These are phyloP conservation scores for Yamadazyma pseudoaaseri DNA, from an alignment of 1,139 yeast species.

Conservation along the genomic window DNA sequence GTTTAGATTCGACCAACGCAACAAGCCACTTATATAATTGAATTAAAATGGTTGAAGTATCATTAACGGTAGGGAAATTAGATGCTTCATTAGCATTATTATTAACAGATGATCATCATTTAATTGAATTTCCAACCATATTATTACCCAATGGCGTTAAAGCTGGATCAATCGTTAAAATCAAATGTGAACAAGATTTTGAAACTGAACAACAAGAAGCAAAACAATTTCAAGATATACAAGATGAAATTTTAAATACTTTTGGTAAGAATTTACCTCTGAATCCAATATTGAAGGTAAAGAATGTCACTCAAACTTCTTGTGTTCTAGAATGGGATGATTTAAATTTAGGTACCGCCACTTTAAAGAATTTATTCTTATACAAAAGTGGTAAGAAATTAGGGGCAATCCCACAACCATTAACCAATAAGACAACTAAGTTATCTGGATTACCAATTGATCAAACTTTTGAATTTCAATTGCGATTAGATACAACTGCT, in stretches of 20 bases:
- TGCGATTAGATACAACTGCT: constrained; percentile 83
- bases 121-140: constrained; percentile 94
- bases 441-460: constrained; percentile 90
- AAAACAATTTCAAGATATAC: constrained; percentile 59
- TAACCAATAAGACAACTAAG: constrained; percentile 77
- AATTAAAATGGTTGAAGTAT: constrained; percentile 72
- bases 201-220: constrained; percentile 64
- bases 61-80: constrained; percentile 90
- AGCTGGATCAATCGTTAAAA: constrained; percentile 92
- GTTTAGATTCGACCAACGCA: not conserved
- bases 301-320: constrained; percentile 89
- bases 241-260: constrained; percentile 66
- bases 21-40: not conserved
- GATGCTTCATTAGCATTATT: constrained; percentile 93
- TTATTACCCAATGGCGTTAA: constrained; percentile 85
- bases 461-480: constrained; percentile 74
- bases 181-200: constrained; percentile 80
- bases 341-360: constrained; percentile 79
- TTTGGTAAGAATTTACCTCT: constrained; percentile 77
- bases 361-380: constrained; percentile 70
- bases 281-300: constrained; percentile 65
- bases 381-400: constrained; percentile 79
- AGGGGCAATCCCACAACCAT: constrained; percentile 84
- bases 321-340: constrained; percentile 95
- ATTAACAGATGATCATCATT: constrained; percentile 88